Evolutionary conservation across 129 eudicot species (phyloP).

Genomic region (Pulicaria dysenterica): DNA sequence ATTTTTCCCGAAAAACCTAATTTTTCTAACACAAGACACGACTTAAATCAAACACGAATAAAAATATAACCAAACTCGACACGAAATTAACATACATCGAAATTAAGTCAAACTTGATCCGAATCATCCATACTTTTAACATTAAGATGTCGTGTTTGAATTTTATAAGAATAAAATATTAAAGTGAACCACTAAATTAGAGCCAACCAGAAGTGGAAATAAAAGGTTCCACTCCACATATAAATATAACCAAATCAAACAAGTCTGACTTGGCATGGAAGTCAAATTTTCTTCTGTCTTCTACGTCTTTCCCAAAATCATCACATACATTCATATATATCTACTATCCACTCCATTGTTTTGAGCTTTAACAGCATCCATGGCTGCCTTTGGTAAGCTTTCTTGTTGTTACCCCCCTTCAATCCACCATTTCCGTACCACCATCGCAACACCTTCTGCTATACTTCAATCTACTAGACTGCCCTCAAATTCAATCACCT

Average conservation of each 20-base stretch:
- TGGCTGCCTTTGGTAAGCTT: slow-evolving; percentile 19
- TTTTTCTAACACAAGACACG: too few species aligned
- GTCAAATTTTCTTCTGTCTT: neutral
- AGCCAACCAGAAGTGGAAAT: too few species aligned
- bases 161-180: too few species aligned
- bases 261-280: neutral
- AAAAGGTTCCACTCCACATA: too few species aligned
- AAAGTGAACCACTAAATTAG: too few species aligned
- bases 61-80: too few species aligned
- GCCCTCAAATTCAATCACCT: slow-evolving; percentile 7
- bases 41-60: too few species aligned
- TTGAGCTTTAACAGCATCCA: neutral
- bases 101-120: too few species aligned
- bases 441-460: neutral
- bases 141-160: too few species aligned
- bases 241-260: neutral
- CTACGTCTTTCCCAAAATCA: neutral
- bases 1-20: too few species aligned
- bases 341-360: neutral
- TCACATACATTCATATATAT: neutral
- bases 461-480: slow-evolving; percentile 11
- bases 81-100: too few species aligned
- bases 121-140: too few species aligned
- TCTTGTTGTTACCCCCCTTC: slow-evolving; percentile 7
- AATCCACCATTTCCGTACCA: neutral